A percentile compares a stretch with the other conserved stretches of the same genome.
Evolutionary conservation across 2,329 filamentous ascomycete genomes (phyloP).

Genomic region (Colletotrichum graminicola): DNA sequence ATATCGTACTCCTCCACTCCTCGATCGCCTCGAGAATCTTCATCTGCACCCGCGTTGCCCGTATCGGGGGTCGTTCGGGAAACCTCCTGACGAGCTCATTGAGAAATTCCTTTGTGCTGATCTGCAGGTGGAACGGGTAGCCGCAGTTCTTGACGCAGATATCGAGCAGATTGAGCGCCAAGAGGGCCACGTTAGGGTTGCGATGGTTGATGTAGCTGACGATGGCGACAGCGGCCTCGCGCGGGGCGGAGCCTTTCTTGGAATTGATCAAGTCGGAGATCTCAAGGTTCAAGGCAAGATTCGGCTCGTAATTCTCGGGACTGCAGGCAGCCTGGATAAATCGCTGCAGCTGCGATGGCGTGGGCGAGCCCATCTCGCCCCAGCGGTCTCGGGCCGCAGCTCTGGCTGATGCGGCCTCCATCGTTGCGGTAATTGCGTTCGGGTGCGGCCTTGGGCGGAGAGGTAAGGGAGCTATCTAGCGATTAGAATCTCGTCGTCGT

Average conservation of each 20-base stretch:
- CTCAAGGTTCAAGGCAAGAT: constrained; percentile 95
- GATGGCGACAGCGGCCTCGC: constrained; percentile 93
- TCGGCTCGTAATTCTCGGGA: constrained; percentile 97
- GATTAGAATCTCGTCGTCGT: constrained; percentile 36
- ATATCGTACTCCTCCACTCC: constrained; percentile 98
- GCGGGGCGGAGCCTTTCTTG: constrained; percentile 95
- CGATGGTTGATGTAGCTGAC: constrained; percentile 96
- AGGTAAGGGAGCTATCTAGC: constrained; percentile 40
- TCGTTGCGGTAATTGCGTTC: constrained; percentile 52
- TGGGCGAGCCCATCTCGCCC: constrained; percentile 81
- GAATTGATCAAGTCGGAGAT: constrained; percentile 96
- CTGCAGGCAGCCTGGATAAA: constrained; percentile 98
- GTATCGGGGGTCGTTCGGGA: constrained; percentile 90
- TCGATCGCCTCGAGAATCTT: constrained; percentile 97
- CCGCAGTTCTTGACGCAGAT: constrained; percentile 99
- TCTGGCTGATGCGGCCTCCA: constrained; percentile 96
- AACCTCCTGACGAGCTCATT: constrained; percentile 98
- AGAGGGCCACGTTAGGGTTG: constrained; percentile 92
- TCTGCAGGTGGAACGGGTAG: constrained; percentile 98
- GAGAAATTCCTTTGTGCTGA: constrained; percentile 98
- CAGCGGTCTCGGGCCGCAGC: constrained; percentile 97
- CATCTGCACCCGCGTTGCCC: constrained; percentile 86
- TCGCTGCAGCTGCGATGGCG: constrained; percentile 89
- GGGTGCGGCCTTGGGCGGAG: constrained; percentile 25
- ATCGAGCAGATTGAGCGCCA: constrained; percentile 92